phyloP scores from a whole-genome alignment of 2,329 filamentous ascomycete species.

The Aspergillus ustus region DNA sequence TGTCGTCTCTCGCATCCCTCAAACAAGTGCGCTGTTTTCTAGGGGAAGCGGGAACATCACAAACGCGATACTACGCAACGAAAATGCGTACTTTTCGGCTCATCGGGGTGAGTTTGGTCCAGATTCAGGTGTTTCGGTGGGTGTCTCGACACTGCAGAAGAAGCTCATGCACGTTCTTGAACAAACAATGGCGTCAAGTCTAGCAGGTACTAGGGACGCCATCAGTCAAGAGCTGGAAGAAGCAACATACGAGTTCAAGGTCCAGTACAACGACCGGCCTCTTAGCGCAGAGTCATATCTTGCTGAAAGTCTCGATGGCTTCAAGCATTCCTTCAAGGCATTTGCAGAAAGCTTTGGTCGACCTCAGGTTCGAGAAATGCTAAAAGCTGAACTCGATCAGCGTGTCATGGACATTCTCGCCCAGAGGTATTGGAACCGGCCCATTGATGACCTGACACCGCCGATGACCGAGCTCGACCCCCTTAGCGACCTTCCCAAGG shows the following conservation, averaged over 20 bases:
- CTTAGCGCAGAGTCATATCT: constrained; percentile 95
- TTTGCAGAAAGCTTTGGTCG: constrained; percentile 90
- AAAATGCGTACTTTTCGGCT: constrained; percentile 81
- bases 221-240: constrained; percentile 96
- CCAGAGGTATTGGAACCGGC: constrained; percentile 96
- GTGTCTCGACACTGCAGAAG: constrained; percentile 84
- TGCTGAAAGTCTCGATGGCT: constrained; percentile 89
- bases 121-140: constrained; percentile 73
- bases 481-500: constrained; percentile 78
- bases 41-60: constrained; percentile 80
- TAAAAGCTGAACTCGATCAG: constrained; percentile 93
- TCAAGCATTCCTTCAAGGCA: constrained; percentile 97
- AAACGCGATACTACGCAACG: constrained; percentile 82
- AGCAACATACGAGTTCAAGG: constrained; percentile 97
- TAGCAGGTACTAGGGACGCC: constrained; percentile 86
- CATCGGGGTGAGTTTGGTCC: constrained; percentile 81
- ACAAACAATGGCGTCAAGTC: constrained; percentile 92
- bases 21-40: constrained; percentile 73
- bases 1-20: constrained; percentile 83
- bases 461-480: constrained; percentile 71
- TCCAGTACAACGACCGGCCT: constrained; percentile 97
- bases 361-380: constrained; percentile 81
- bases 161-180: constrained; percentile 97
- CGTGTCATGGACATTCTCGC: constrained; percentile 91
- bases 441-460: constrained; percentile 78